Evolutionary conservation across 768 basidiomycete genomes (phyloP).

Genomic region (Hortiboletus flavorubellus): DNA sequence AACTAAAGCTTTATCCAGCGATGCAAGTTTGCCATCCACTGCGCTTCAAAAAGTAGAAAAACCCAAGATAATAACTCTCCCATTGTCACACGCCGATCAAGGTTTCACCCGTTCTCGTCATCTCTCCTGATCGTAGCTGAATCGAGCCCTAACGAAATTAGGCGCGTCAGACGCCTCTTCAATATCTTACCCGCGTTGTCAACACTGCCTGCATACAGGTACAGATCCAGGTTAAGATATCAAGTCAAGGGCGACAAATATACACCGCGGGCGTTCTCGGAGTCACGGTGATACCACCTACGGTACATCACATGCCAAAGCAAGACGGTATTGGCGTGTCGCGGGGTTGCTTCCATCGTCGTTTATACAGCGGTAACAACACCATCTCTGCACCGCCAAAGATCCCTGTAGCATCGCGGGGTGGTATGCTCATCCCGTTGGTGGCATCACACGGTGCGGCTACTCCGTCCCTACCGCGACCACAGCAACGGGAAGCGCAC

Average conservation of each 20-base stretch:
- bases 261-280: not conserved
- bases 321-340: conserved; percentile 29
- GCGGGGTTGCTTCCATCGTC: conserved; percentile 26
- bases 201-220: conserved; percentile 14
- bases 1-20: not conserved
- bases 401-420: conserved; percentile 4
- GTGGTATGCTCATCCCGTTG: conserved; percentile 13
- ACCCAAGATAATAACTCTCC: no score
- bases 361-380: conserved; percentile 24
- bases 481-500: not conserved
- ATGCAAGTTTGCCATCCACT: not conserved
- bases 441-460: conserved; percentile 34
- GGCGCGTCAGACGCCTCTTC: conserved; percentile 9
- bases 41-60: not conserved
- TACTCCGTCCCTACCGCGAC: conserved; percentile 39
- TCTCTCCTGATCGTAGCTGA: conserved; percentile 1
- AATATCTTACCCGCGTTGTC: conserved; percentile 11
- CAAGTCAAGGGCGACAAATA: conserved; percentile 8
- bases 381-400: not conserved
- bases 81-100: not conserved
- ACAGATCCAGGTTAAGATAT: conserved; percentile 8
- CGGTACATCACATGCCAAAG: conserved; percentile 23
- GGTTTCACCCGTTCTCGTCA: not conserved
- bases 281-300: conserved; percentile 13
- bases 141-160: not conserved